Base-by-base conservation (phyloP, 2,329 filamentous ascomycete species). In the Fusarium buxicola region DNA sequence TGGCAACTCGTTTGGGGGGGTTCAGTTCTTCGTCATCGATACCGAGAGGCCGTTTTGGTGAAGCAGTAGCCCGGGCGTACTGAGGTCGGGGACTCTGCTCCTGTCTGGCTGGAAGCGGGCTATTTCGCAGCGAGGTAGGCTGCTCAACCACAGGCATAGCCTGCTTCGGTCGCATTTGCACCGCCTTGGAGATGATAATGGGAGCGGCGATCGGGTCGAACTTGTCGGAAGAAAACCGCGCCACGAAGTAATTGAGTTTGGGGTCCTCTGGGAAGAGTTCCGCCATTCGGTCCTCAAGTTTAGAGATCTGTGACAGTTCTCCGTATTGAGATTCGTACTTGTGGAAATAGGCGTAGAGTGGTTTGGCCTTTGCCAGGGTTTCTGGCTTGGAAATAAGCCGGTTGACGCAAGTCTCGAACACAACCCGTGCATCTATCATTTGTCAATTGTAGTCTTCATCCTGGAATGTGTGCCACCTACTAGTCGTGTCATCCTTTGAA, bases 241-340 rank as follows among this genome's bases (percentile, higher is more conserved):
- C 86, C 10, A 87, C 84, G 74, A 97, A 98, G 58, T 88, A 87
- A 12, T 83, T 79, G 34, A 97, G 82, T 53, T 86, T 89, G 4
- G 92, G 89, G 70, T 97, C 94, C 56, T 94, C 89, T 1, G 94
- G 94, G 76, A 92, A 99, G n/a, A 97, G 83, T 72, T 97, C 93
- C 18, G 86, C 86, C 93, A 99, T 98, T 41, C 95, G 89, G 70
- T 89, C 90, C 76, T 99, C 96, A 13, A 99, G 83, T 74, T 96
- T 95, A 64, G 89, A 87, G 50, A 99, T 92, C 70, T 98, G 94
- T 7, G 91, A 87, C 6, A 98, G 84, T 74, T 99, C 95, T 53
- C 96, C 95, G 71, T 94, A 99, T 64, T 93, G 89, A 10, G 93
- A 94, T 78, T 99, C 95, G 74, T 96, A 97, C 69, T 94, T 90